phyloP scores from a whole-genome alignment of 106 monocot genomes.

The Apostasia shenzhenica region DNA sequence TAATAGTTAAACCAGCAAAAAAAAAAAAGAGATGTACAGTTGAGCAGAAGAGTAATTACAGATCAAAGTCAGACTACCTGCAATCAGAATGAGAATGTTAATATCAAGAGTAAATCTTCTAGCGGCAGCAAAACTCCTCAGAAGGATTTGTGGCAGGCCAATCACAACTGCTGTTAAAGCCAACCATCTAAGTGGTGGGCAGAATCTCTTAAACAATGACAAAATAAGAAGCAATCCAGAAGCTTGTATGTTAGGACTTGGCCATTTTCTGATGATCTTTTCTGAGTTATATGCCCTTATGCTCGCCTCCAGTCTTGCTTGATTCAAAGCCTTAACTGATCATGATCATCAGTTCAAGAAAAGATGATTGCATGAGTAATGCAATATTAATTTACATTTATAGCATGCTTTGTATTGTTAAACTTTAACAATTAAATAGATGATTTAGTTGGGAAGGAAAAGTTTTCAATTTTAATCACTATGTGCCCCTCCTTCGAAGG shows the following conservation, averaged over 20 bases:
- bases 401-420: too few relatives aligned
- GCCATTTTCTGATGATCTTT: conserved; percentile 41
- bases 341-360: neutral
- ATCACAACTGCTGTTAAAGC: conserved; percentile 36
- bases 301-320: conserved; percentile 75
- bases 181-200: conserved; percentile 45
- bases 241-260: conserved; percentile 38
- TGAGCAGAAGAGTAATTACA: too few relatives aligned
- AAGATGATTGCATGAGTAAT: too few relatives aligned
- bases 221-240: conserved; percentile 34
- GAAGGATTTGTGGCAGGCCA: conserved; percentile 35
- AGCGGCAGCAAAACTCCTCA: conserved; percentile 40
- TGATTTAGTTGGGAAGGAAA: too few relatives aligned
- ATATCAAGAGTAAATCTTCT: conserved; percentile 47
- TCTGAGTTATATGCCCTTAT: conserved; percentile 40
- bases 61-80: conserved; percentile 24
- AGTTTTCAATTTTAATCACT: too few relatives aligned
- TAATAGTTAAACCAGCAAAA: too few relatives aligned
- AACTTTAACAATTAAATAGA: too few relatives aligned
- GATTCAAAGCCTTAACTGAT: conserved; percentile 70
- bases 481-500: too few relatives aligned
- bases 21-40: too few relatives aligned
- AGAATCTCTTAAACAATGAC: conserved; percentile 38
- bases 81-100: conserved; percentile 66
- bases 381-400: too few relatives aligned